Base-by-base conservation (phyloP, 2,329 filamentous ascomycete genomes). In the Keithomyces neogunnii region DNA sequence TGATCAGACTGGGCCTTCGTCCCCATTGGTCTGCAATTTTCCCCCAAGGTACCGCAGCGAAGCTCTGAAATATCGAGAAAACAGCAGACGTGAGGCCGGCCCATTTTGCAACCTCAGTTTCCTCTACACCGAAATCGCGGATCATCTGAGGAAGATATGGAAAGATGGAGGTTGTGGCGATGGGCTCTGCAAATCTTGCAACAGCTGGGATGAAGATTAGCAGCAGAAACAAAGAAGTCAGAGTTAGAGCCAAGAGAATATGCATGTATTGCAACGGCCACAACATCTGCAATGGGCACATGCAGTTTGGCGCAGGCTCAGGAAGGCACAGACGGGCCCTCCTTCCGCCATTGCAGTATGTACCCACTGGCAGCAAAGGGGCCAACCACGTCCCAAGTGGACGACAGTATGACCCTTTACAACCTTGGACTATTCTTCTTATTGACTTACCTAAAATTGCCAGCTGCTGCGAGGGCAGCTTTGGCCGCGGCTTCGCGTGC, bases 131-230 rank as follows among this genome's bases (percentile, higher is more conserved):
- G 56, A 95, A 89, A 63, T 82, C 85, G 59, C 84, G 78, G 51
- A 95, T 86, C 87, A 95, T 93, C 68, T 91, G 87, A 9, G 87
- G 87, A 56, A 85, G 75, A 59, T 76, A 78, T 64, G 85, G 86
- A 54, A 84, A 84, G 56, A 88, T 81, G 29, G 84, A 88, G 11
- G 86, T 89, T 59, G 87, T 73, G 6, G 86, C 79, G 54, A 86
- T 70, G 7, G 88, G 88, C 65, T 92, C 88, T 54, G 87, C 84
- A 62, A 92, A 86, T 62, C 88, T 80, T 63, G 86, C 88, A 71
- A 89, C 77, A 64, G 86, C 87, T 89, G 58, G 4, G 39, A 26
- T 26, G 49, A 40, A 3, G 29, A 35, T 52, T 42, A 52, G 50
- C 43, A 35, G 10, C 36, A 31, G 35, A 3, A 44, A 28, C 2